phyloP scores from a whole-genome alignment of 2,329 filamentous ascomycete species.

The Fusarium pilosicola region DNA sequence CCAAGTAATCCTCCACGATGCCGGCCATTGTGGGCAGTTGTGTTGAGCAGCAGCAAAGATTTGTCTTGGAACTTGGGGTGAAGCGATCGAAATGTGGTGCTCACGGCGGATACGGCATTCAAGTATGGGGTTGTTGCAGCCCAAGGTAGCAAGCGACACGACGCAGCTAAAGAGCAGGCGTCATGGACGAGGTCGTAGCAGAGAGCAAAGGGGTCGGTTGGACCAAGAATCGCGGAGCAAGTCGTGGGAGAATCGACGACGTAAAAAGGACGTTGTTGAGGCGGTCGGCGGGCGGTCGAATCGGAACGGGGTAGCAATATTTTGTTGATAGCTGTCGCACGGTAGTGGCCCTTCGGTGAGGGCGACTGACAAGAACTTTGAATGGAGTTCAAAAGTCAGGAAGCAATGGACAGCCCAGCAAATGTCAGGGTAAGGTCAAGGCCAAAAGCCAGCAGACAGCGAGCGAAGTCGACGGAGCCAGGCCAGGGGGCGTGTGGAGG shows the following conservation, averaged over 20 bases:
- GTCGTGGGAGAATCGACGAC: slow-evolving; percentile 18
- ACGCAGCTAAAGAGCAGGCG: slow-evolving; percentile 37
- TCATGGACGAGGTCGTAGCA: slow-evolving; percentile 38
- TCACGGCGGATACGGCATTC: slow-evolving; percentile 25
- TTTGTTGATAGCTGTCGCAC: slow-evolving; percentile 33
- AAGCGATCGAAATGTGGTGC: slow-evolving; percentile 22
- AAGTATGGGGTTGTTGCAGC: slow-evolving; percentile 34
- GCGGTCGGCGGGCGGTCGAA: slow-evolving; percentile 20
- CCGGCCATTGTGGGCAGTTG: slow-evolving; percentile 54
- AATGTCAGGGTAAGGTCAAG: slow-evolving; percentile 21
- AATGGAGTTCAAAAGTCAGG: slow-evolving; percentile 25
- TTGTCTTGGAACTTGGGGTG: slow-evolving; percentile 14
- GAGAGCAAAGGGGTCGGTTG: slow-evolving; percentile 21
- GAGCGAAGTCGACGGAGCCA: slow-evolving; percentile 31
- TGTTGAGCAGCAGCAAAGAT: slow-evolving; percentile 13
- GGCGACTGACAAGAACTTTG: slow-evolving; percentile 28
- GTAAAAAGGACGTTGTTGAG: slow-evolving; percentile 20
- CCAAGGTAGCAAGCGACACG: slow-evolving; percentile 35
- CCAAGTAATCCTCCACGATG: slow-evolving; percentile 69
- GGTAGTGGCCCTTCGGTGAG: slow-evolving; percentile 35
- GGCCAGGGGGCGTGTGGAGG: slow-evolving; percentile 42
- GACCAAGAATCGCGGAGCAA: slow-evolving; percentile 17
- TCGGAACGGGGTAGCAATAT: slow-evolving; percentile 24
- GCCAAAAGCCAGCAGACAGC: slow-evolving; percentile 25
- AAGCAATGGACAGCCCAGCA: slow-evolving; percentile 30